phyloP scores from a whole-genome alignment of 495 filamentous ascomycete species.

The Coniosporium apollinis region DNA sequence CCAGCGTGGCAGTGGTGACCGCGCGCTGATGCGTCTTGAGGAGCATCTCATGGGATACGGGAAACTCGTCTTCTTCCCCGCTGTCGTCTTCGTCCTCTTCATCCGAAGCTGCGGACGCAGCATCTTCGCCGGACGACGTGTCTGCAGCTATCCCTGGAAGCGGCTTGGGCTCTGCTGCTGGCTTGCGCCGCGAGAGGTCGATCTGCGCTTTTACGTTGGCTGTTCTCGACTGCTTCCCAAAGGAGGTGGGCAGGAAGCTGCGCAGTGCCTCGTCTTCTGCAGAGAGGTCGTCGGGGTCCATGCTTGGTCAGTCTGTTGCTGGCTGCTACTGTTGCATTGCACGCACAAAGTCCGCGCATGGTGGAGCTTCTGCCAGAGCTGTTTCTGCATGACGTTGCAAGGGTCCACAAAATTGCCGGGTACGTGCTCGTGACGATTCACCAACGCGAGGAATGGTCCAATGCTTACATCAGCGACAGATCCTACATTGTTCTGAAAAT shows the following conservation, averaged over 20 bases:
- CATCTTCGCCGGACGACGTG: conserved; percentile 26
- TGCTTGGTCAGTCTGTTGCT: too few relatives aligned
- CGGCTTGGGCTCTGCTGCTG: conserved; percentile 11
- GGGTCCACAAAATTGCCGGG: too few relatives aligned
- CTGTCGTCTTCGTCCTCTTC: conserved; percentile 41
- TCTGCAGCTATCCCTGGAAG: conserved; percentile 1
- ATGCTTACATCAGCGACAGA: too few relatives aligned
- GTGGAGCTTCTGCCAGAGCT: too few relatives aligned
- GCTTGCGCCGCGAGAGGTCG: conserved; percentile 50
- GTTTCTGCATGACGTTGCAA: too few relatives aligned
- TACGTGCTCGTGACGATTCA: too few relatives aligned
- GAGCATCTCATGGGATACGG: conserved; percentile 81
- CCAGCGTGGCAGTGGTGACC: conserved; percentile 66
- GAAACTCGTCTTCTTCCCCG: conserved; percentile 78
- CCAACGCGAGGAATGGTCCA: too few relatives aligned
- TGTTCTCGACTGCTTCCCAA: conserved; percentile 65
- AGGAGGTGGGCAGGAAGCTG: conserved; percentile 63
- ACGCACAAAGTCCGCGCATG: too few relatives aligned
- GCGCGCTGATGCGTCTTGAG: conserved; percentile 85
- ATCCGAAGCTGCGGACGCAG: conserved; percentile 34
- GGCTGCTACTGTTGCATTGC: too few relatives aligned
- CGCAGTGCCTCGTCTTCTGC: conserved; percentile 61
- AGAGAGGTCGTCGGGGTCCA: conserved; percentile 1
- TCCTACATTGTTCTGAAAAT: too few relatives aligned
- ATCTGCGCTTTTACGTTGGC: conserved; percentile 66